Percentiles rank a stretch among this genome's conserved stretches.
Evolutionary conservation across 805 yeast species (phyloP).

Genomic region (Ogataea kodamae): DNA sequence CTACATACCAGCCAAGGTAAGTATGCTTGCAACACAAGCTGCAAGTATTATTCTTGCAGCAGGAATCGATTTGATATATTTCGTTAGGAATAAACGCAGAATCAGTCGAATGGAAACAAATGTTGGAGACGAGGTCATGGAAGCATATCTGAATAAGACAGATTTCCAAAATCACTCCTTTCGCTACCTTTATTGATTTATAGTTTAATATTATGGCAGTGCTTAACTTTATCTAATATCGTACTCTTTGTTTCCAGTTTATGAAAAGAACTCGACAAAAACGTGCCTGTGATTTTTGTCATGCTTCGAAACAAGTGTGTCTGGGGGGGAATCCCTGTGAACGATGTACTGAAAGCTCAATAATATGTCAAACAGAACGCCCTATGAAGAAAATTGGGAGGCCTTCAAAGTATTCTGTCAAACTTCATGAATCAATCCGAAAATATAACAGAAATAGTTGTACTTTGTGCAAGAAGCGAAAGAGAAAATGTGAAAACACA

Average conservation of each 20-base stretch:
- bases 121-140: slow-evolving; percentile 20
- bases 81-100: slow-evolving; percentile 37
- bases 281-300: slow-evolving; percentile 31
- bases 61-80: slow-evolving; percentile 28
- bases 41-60: slow-evolving; percentile 12
- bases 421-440: slow-evolving; percentile 6
- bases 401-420: slow-evolving; percentile 11
- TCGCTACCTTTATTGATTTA: slow-evolving; percentile 45
- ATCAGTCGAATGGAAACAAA: slow-evolving; percentile 28
- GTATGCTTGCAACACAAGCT: slow-evolving; percentile 31
- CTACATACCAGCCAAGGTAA: slow-evolving; percentile 38
- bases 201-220: too few relatives aligned
- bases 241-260: too few relatives aligned
- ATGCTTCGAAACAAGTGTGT: slow-evolving; percentile 27
- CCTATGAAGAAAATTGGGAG: slow-evolving; percentile 25
- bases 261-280: too few relatives aligned
- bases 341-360: slow-evolving; percentile 14
- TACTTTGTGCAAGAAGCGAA: slow-evolving; percentile 22
- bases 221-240: too few relatives aligned
- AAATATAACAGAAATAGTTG: slow-evolving; percentile 21
- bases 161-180: slow-evolving; percentile 51
- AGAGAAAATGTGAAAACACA: slow-evolving; percentile 28
- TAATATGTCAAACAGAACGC: slow-evolving; percentile 17
- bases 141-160: slow-evolving; percentile 42
- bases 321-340: slow-evolving; percentile 23